These are phyloP conservation scores for Leishmania amazonensis DNA, from an alignment of 208 protist species.

Conservation along the genomic window DNA sequence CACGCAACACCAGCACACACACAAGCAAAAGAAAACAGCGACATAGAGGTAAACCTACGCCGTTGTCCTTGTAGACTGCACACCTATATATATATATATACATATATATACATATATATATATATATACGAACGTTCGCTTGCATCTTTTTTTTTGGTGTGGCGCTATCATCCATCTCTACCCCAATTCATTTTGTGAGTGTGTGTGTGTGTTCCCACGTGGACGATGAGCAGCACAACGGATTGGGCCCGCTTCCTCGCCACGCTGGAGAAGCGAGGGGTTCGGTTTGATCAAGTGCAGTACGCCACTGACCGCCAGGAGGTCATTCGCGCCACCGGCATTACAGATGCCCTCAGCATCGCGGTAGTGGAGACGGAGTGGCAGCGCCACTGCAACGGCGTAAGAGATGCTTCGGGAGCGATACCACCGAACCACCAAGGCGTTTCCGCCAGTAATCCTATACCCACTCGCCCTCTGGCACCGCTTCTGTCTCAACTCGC, in stretches of 20 bases:
- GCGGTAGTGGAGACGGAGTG: slow-evolving; percentile 89
- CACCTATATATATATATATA: too few species aligned
- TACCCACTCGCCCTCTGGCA: slow-evolving; percentile 5
- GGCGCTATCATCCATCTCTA: background rate
- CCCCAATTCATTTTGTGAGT: background rate
- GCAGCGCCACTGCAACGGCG: slow-evolving; percentile 29
- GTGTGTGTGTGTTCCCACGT: too few species aligned
- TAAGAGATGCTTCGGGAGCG: too few species aligned
- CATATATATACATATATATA: background rate
- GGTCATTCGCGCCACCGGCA: slow-evolving; percentile 73
- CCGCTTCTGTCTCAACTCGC: slow-evolving; percentile 11
- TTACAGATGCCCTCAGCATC: slow-evolving; percentile 76
- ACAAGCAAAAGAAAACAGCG: background rate
- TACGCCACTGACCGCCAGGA: slow-evolving; percentile 61
- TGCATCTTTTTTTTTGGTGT: background rate
- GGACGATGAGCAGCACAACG: slow-evolving; percentile 13
- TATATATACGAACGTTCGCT: background rate
- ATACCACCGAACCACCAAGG: background rate
- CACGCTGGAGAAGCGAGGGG: slow-evolving; percentile 59
- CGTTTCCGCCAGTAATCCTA: background rate
- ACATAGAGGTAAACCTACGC: background rate
- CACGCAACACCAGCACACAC: background rate
- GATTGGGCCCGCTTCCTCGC: slow-evolving; percentile 73
- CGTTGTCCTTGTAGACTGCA: background rate
- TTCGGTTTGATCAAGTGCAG: slow-evolving; percentile 80